These are phyloP conservation scores for Termitomyces sp. DNA, from an alignment of 768 basidiomycete species.

Conservation along the genomic window DNA sequence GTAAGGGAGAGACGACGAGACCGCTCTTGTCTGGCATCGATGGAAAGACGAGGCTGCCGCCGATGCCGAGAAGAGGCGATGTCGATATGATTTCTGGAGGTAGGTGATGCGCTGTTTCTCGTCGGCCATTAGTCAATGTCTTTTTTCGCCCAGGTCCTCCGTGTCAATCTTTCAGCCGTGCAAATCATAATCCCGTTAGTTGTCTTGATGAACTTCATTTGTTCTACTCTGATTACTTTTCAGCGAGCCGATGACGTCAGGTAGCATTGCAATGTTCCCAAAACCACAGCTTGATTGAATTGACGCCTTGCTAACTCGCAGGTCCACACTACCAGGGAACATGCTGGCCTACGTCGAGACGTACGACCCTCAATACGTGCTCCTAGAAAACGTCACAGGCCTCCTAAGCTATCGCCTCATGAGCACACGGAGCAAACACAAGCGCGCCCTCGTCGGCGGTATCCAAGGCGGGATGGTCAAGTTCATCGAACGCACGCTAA, in stretches of 20 bases:
- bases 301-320: slow-evolving; percentile 13
- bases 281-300: neutral
- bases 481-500: slow-evolving; percentile 54
- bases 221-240: neutral
- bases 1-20: slow-evolving; percentile 33
- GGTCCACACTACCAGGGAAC: slow-evolving; percentile 60
- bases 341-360: slow-evolving; percentile 70
- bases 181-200: slow-evolving; percentile 57
- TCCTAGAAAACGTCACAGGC: slow-evolving; percentile 72
- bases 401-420: slow-evolving; percentile 47
- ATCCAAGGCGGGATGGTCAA: slow-evolving; percentile 61
- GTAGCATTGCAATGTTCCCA: slow-evolving; percentile 22
- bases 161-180: slow-evolving; percentile 66
- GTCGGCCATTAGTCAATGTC: neutral
- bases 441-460: slow-evolving; percentile 26
- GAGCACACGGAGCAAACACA: slow-evolving; percentile 23
- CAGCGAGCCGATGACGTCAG: slow-evolving; percentile 59
- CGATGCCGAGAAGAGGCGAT: slow-evolving; percentile 53
- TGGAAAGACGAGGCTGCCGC: slow-evolving; percentile 28
- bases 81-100: slow-evolving; percentile 76
- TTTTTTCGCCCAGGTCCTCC: slow-evolving; percentile 54
- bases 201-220: neutral
- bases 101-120: slow-evolving; percentile 22
- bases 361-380: slow-evolving; percentile 56
- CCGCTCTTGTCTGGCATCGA: slow-evolving; percentile 36